Evolutionary conservation across 2,329 filamentous ascomycete genomes (phyloP).

Genomic region (Pseudonectria foliicola): DNA sequence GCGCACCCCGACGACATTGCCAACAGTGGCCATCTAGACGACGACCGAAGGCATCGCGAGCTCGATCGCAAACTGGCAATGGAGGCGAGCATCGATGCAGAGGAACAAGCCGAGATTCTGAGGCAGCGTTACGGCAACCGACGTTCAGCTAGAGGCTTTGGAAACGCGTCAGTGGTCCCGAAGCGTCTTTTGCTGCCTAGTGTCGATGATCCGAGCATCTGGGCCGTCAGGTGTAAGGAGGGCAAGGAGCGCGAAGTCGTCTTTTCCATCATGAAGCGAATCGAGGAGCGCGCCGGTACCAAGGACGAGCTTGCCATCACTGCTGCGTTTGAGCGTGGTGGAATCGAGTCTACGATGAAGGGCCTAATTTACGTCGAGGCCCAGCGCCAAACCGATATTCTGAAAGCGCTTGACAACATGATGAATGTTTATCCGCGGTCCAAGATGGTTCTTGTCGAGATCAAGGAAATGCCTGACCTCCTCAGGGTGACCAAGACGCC

Average conservation of each 20-base stretch:
- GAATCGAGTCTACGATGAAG: slow-evolving; percentile 71
- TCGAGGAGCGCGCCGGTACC: slow-evolving; percentile 70
- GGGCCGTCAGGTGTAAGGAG: slow-evolving; percentile 86
- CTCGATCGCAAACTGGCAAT: slow-evolving; percentile 87
- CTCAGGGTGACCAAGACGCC: slow-evolving; percentile 83
- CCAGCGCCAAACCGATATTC: slow-evolving; percentile 75
- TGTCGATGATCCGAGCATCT: slow-evolving; percentile 93
- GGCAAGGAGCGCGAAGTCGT: slow-evolving; percentile 93
- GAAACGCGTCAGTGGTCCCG: slow-evolving; percentile 70
- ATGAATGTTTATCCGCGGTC: slow-evolving; percentile 84
- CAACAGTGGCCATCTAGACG: slow-evolving; percentile 71
- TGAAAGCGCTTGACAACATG: slow-evolving; percentile 74
- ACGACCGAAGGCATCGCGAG: slow-evolving; percentile 88
- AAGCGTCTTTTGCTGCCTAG: slow-evolving; percentile 83
- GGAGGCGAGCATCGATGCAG: slow-evolving; percentile 81
- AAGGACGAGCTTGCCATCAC: slow-evolving; percentile 80
- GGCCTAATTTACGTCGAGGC: slow-evolving; percentile 96
- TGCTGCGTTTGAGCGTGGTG: slow-evolving; percentile 84
- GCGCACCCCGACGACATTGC: slow-evolving; percentile 85
- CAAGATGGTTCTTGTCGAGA: slow-evolving; percentile 81
- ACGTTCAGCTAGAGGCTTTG: slow-evolving; percentile 54
- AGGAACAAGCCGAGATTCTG: slow-evolving; percentile 82
- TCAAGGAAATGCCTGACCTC: slow-evolving; percentile 98
- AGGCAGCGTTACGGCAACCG: slow-evolving; percentile 83
- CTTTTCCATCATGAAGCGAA: slow-evolving; percentile 78